phyloP scores from a whole-genome alignment of 371 early-diverging fungal species.

The Lichtheimia corymbifera region DNA sequence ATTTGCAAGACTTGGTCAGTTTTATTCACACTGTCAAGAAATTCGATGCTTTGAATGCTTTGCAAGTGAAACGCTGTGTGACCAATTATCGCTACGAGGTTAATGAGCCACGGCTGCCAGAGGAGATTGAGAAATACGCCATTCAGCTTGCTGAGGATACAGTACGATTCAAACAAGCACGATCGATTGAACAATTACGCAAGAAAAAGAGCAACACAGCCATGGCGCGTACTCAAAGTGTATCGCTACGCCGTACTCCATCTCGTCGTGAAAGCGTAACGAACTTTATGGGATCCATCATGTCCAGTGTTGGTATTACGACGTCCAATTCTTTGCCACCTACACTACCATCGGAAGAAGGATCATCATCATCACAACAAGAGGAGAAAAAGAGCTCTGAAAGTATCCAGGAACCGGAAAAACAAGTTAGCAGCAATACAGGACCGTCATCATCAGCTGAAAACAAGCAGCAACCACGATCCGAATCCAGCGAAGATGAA shows the following conservation, averaged over 20 bases:
- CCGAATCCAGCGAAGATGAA: slow-evolving; percentile 19
- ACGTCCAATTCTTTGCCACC: slow-evolving; percentile 20
- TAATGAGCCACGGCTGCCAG: slow-evolving; percentile 66
- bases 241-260: slow-evolving; percentile 19
- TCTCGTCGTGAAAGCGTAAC: slow-evolving; percentile 36
- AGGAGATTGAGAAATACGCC: slow-evolving; percentile 73
- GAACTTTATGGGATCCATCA: slow-evolving; percentile 26
- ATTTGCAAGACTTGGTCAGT: slow-evolving; percentile 60
- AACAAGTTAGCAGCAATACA: neutral
- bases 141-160: slow-evolving; percentile 64
- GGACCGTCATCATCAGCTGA: neutral
- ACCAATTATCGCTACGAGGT: slow-evolving; percentile 83
- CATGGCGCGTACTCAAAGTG: slow-evolving; percentile 19
- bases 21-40: slow-evolving; percentile 73
- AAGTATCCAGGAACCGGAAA: neutral
- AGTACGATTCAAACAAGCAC: slow-evolving; percentile 49
- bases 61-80: slow-evolving; percentile 72
- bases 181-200: slow-evolving; percentile 12
- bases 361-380: neutral
- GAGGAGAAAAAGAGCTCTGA: neutral
- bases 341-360: slow-evolving; percentile 10
- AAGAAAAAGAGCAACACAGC: neutral
- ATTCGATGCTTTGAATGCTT: slow-evolving; percentile 62
- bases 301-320: slow-evolving; percentile 24
- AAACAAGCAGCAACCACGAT: neutral